Conservation (phyloP, 768 basidiomycete genomes). For the Cyclocybe cylindracea region DNA sequence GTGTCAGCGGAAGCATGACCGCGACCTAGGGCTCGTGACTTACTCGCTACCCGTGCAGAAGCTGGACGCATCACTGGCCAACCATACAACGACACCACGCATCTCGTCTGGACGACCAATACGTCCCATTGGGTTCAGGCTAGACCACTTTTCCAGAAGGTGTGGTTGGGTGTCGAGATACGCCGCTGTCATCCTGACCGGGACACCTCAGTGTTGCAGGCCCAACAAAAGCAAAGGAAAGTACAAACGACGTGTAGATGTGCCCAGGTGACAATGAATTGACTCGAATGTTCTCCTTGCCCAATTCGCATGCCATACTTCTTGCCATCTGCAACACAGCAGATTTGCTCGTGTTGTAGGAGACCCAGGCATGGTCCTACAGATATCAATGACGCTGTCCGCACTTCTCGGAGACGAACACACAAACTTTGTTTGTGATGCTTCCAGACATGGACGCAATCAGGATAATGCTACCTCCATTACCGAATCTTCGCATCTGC, state of each 20-base stretch:
- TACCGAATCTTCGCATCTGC: conserved; percentile 58
- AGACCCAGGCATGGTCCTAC: conserved; percentile 74
- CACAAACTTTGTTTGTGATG: conserved; percentile 66
- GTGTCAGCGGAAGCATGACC: conserved; percentile 1
- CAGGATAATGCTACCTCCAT: conserved; percentile 60
- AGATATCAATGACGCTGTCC: neutral
- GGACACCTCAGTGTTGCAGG: neutral
- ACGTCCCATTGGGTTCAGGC: conserved; percentile 67
- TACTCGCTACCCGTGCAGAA: conserved; percentile 86
- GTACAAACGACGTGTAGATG: conserved; percentile 64
- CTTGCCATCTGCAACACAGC: conserved; percentile 80
- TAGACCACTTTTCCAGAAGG: conserved; percentile 66
- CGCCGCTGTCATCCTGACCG: conserved; percentile 68
- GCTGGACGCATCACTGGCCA: conserved; percentile 74
- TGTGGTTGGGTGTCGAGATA: conserved; percentile 67
- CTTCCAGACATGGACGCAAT: conserved; percentile 70
- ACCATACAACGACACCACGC: conserved; percentile 70
- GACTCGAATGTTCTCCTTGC: conserved; percentile 63
- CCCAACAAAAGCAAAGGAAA: neutral
- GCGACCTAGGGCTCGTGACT: conserved; percentile 19
- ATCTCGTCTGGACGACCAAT: conserved; percentile 74
- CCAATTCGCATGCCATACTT: conserved; percentile 83
- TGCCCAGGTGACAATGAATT: conserved; percentile 79
- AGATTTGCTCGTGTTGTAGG: conserved; percentile 78
- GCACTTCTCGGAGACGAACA: neutral